phyloP scores from a whole-genome alignment of 305 asterid genomes.

The Solanum aculeatissimum region DNA sequence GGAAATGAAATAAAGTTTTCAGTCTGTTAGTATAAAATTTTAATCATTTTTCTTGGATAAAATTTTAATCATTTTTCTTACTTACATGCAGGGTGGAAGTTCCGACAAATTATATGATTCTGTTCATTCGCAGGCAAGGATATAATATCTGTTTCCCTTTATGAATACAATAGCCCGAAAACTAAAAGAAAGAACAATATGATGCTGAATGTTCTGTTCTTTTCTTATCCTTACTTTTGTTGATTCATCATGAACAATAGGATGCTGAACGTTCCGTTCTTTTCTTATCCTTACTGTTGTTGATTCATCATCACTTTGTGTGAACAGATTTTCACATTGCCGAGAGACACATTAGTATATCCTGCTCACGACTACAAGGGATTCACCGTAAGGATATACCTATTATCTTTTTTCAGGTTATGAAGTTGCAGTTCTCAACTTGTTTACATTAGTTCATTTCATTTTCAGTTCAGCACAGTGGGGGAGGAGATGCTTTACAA shows the following conservation, averaged over 20 bases:
- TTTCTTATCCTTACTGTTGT: not conserved
- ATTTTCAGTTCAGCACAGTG: slow-evolving; percentile 64
- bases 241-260: not conserved
- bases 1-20: not conserved
- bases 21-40: not conserved
- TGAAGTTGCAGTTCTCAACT: not conserved
- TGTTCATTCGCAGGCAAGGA: slow-evolving; percentile 83
- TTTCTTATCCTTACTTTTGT: not conserved
- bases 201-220: not conserved
- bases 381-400: slow-evolving; percentile 49
- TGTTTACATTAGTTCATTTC: not conserved
- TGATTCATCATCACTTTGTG: not conserved
- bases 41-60: not conserved
- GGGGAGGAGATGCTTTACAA: slow-evolving; percentile 77
- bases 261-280: not conserved
- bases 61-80: not conserved
- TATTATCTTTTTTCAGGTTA: not conserved
- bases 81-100: slow-evolving; percentile 78
- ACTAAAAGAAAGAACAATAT: not conserved
- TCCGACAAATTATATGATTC: slow-evolving; percentile 74
- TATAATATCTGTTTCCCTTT: not conserved
- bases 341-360: slow-evolving; percentile 70
- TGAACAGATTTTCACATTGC: slow-evolving; percentile 74
- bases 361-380: slow-evolving; percentile 99
- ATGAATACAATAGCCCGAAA: not conserved